These are phyloP conservation scores for Talaromyces sp. DNA, from an alignment of 2,329 filamentous ascomycete species.

Conservation along the genomic window DNA sequence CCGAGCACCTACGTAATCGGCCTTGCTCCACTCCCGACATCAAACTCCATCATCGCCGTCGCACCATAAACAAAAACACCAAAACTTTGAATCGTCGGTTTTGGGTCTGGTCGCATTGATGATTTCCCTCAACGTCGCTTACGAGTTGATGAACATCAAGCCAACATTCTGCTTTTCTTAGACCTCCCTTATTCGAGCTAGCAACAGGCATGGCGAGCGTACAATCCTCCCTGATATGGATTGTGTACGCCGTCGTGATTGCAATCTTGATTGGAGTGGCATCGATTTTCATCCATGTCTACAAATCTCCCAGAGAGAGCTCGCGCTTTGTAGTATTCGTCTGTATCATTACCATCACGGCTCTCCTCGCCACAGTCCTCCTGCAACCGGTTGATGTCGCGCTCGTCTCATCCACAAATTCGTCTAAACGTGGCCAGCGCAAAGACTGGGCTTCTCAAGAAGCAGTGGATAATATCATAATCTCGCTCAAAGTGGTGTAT, in stretches of 20 bases:
- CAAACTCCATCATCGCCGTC: neutral
- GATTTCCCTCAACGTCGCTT: neutral
- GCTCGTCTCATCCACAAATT: slow-evolving; percentile 82
- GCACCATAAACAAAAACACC: neutral
- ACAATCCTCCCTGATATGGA: slow-evolving; percentile 88
- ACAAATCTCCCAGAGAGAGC: slow-evolving; percentile 83
- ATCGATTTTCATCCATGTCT: slow-evolving; percentile 81
- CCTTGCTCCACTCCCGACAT: neutral
- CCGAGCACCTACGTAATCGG: neutral
- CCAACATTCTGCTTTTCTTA: neutral
- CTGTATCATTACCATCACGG: slow-evolving; percentile 79
- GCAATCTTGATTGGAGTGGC: slow-evolving; percentile 70
- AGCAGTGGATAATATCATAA: slow-evolving; percentile 69
- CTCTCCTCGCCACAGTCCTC: slow-evolving; percentile 84
- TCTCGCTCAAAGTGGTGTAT: slow-evolving; percentile 81
- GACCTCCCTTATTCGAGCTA: neutral
- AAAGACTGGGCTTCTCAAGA: slow-evolving; percentile 92
- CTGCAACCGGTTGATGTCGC: slow-evolving; percentile 94
- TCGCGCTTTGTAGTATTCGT: slow-evolving; percentile 76
- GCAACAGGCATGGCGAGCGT: slow-evolving; percentile 50
- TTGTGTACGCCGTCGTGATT: slow-evolving; percentile 80
- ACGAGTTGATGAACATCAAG: neutral
- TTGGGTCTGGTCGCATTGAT: neutral
- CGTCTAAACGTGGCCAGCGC: slow-evolving; percentile 69
- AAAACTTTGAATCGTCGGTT: neutral